Percentiles rank a stretch among this genome's conserved stretches.
These are phyloP conservation scores for Candida morakotiae DNA, from an alignment of 805 yeast genomes.

Conservation along the genomic window DNA sequence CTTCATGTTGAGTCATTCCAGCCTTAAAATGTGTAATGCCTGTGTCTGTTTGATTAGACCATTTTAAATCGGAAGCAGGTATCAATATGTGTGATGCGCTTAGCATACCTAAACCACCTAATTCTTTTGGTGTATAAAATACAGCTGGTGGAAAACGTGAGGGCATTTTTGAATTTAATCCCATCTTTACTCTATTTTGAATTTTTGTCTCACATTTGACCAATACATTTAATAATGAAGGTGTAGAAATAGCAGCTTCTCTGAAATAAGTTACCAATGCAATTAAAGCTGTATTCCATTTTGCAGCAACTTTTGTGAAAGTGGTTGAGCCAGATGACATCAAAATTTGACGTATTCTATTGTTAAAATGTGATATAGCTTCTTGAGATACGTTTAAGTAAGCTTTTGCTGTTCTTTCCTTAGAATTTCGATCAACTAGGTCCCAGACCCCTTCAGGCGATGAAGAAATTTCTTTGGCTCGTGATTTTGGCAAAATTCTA, in stretches of 20 bases:
- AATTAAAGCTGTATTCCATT: conserved; percentile 92
- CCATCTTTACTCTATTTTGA: conserved; percentile 91
- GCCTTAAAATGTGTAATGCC: conserved; percentile 93
- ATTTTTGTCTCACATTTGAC: conserved; percentile 91
- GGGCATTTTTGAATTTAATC: conserved; percentile 97
- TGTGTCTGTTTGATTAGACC: conserved; percentile 91
- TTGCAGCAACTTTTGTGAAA: conserved; percentile 87
- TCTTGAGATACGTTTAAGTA: conserved; percentile 77
- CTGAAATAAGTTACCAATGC: conserved; percentile 85
- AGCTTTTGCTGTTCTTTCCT: conserved; percentile 87
- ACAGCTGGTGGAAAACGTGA: conserved; percentile 98
- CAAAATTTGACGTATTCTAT: conserved; percentile 80
- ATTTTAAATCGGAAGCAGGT: conserved; percentile 86
- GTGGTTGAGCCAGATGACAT: conserved; percentile 97
- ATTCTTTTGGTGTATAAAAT: conserved; percentile 93
- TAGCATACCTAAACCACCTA: conserved; percentile 97
- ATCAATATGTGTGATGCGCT: conserved; percentile 95
- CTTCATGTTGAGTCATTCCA: conserved; percentile 84
- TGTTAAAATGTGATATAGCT: conserved; percentile 76
- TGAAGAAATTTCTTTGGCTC: conserved; percentile 51
- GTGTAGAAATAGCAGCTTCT: conserved; percentile 88
- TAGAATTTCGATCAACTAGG: conserved; percentile 61
- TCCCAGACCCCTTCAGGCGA: conserved; percentile 91
- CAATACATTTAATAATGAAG: conserved; percentile 67
- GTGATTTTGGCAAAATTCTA: conserved; percentile 71